Percentiles rank a stretch among this genome's conserved stretches.
phyloP scores from a whole-genome alignment of 805 yeast species.

The Pichia gijzeniarum region DNA sequence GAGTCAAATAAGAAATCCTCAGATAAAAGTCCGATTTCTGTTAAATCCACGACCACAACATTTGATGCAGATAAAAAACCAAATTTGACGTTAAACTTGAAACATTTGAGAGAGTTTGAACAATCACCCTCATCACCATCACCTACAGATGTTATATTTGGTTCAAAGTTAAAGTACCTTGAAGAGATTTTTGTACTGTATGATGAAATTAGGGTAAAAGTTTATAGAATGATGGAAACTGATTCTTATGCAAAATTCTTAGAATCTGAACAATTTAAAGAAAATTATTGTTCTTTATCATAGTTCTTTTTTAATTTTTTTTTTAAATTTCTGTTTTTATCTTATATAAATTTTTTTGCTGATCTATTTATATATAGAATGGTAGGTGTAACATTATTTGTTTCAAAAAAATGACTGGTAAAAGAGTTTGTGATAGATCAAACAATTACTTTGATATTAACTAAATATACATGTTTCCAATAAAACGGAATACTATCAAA shows the following conservation, averaged over 20 bases:
- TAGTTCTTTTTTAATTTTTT: neutral
- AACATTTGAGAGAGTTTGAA: conserved; percentile 4
- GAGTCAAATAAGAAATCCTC: too few relatives aligned
- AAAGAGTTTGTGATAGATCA: too few relatives aligned
- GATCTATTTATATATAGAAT: neutral
- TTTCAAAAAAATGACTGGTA: too few relatives aligned
- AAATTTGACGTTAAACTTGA: conserved; percentile 5
- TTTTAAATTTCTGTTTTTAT: neutral
- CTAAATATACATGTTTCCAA: conserved; percentile 10
- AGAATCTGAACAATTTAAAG: conserved; percentile 33
- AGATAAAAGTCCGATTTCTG: too few relatives aligned
- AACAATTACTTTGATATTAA: conserved; percentile 2
- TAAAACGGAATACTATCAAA: neutral
- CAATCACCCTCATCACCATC: conserved; percentile 24
- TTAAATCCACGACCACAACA: neutral
- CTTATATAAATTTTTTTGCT: neutral
- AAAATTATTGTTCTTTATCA: conserved; percentile 19
- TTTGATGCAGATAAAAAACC: neutral
- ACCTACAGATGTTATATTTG: conserved; percentile 31
- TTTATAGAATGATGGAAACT: conserved; percentile 55
- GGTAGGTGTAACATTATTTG: too few relatives aligned
- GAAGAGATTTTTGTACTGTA: conserved; percentile 37
- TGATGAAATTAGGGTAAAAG: conserved; percentile 41
- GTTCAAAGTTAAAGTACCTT: conserved; percentile 32
- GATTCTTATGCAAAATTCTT: conserved; percentile 73